Evolutionary conservation across 495 filamentous ascomycete species (phyloP).

Genomic region (Ramalina intermedia): DNA sequence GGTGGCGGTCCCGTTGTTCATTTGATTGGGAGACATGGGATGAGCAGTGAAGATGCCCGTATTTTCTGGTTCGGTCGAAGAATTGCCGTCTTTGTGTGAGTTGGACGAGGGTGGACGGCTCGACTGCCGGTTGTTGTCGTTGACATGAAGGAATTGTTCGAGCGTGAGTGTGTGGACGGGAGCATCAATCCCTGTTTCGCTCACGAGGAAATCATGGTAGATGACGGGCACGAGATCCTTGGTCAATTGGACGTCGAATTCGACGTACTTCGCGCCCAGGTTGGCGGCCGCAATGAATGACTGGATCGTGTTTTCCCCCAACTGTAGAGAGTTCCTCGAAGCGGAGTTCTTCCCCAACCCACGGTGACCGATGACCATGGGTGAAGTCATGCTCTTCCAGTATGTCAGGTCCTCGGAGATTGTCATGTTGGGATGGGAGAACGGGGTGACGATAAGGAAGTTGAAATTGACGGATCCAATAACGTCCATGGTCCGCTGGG

Average conservation of each 20-base stretch:
- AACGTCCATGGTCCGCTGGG: conserved; percentile 64
- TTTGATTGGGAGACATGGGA: neutral
- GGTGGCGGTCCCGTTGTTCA: conserved; percentile 7
- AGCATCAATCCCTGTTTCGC: conserved; percentile 94
- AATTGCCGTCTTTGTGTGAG: neutral
- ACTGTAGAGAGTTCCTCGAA: conserved; percentile 68
- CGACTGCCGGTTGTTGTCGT: conserved; percentile 34
- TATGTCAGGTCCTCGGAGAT: conserved; percentile 84
- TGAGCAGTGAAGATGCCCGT: conserved; percentile 6
- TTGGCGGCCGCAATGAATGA: conserved; percentile 96
- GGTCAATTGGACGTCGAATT: conserved; percentile 88
- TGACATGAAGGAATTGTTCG: conserved; percentile 86
- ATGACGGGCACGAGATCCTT: conserved; percentile 98
- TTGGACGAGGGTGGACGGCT: conserved; percentile 33
- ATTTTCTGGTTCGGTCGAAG: conserved; percentile 1
- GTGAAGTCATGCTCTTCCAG: conserved; percentile 72
- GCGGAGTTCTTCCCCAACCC: conserved; percentile 84
- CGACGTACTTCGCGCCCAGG: conserved; percentile 80
- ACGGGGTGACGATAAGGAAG: conserved; percentile 88
- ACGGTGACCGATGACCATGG: conserved; percentile 90
- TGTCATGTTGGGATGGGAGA: conserved; percentile 83
- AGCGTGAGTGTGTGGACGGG: conserved; percentile 90
- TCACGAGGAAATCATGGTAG: conserved; percentile 97
- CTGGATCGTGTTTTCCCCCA: conserved; percentile 89
- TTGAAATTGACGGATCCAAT: conserved; percentile 95